Conservation (phyloP, 2,329 filamentous ascomycete genomes). For the Talaromyces sp. region DNA sequence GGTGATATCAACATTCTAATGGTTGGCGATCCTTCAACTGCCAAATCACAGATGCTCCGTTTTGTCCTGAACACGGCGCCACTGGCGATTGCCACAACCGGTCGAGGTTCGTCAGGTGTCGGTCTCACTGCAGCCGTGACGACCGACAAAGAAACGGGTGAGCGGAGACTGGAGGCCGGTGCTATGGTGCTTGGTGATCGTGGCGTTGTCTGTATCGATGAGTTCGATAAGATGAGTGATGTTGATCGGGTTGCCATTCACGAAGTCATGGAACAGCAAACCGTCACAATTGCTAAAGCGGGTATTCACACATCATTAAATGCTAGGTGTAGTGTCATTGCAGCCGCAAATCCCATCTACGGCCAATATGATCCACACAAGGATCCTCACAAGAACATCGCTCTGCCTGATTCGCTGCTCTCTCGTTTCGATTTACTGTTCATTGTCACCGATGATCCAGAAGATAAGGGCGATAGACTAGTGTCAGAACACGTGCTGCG, state of each 20-base stretch:
- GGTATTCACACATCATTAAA: constrained; percentile 97
- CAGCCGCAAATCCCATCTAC: constrained; percentile 94
- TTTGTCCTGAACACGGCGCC: constrained; percentile 97
- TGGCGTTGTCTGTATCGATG: constrained; percentile 96
- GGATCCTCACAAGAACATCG: constrained; percentile 97
- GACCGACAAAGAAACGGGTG: constrained; percentile 93
- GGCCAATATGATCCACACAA: constrained; percentile 98
- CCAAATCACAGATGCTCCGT: constrained; percentile 94
- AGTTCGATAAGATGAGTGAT: constrained; percentile 99
- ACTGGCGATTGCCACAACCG: constrained; percentile 92
- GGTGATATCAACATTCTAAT: constrained; percentile 99
- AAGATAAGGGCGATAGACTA: constrained; percentile 83
- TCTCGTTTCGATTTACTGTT: constrained; percentile 99
- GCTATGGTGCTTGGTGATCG: constrained; percentile 98
- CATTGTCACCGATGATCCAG: constrained; percentile 96
- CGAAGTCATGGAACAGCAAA: constrained; percentile 99
- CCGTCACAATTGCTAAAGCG: constrained; percentile 96
- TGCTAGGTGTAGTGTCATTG: constrained; percentile 91
- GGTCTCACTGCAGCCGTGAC: constrained; percentile 97
- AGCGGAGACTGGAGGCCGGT: constrained; percentile 89
- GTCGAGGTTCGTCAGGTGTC: constrained; percentile 92
- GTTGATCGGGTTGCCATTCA: constrained; percentile 97
- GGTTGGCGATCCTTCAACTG: constrained; percentile 97
- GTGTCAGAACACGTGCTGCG: constrained; percentile 94
- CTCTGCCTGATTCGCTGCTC: constrained; percentile 87